Evolutionary conservation across 2,329 filamentous ascomycete species (phyloP), one percentile per base, ranked within the genome.

Genomic region (Lithohypha guttulata): DNA sequence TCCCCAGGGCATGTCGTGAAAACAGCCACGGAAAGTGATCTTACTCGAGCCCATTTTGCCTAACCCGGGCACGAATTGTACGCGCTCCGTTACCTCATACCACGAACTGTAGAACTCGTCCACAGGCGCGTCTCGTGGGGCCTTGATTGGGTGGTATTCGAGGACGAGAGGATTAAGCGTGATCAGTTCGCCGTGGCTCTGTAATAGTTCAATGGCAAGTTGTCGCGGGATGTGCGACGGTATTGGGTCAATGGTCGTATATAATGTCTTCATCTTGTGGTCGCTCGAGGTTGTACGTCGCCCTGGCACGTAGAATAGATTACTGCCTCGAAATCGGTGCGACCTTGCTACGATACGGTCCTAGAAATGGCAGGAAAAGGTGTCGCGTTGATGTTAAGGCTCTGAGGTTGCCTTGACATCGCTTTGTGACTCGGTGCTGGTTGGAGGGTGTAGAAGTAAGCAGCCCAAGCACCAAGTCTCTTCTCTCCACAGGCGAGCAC

Each of bases 81-180:
- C 79, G 53, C 74, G 75, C 62, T 93, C 84, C 35, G 78, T 83
- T 50, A 87, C 66, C 33, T 75, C 73, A 61, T 87, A 93, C 86
- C 86, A 94, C 9, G 66, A 66, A 49, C 77, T 81, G 47, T 74
- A 66, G 45, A 69, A 73, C 63, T 93, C 85, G 49, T 91, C 83
- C 9, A 75, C 63, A 0, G 73, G 66, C 7, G 81, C 78, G 54
- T 77, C 71, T 17, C 69, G 54, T 0, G 84, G 84, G 2, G 83
- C 69, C 32, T 73, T 69, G 59, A 84, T 83, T 23, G 68, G 68
- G 49, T 78, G 71, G 44, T 82, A 73, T 43, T 80, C 77, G 45
- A 80, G 75, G 37, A 93, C 81, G 28, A 93, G 70, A 1, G 85
- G 85, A 59, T 93, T 93, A 39, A 93, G 67, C 55, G 87, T 80